A percentile compares a stretch with the other conserved stretches of the same genome.
Evolutionary conservation across 371 early-diverging fungal genomes (phyloP).

Genomic region (Apophysomyces elegans): DNA sequence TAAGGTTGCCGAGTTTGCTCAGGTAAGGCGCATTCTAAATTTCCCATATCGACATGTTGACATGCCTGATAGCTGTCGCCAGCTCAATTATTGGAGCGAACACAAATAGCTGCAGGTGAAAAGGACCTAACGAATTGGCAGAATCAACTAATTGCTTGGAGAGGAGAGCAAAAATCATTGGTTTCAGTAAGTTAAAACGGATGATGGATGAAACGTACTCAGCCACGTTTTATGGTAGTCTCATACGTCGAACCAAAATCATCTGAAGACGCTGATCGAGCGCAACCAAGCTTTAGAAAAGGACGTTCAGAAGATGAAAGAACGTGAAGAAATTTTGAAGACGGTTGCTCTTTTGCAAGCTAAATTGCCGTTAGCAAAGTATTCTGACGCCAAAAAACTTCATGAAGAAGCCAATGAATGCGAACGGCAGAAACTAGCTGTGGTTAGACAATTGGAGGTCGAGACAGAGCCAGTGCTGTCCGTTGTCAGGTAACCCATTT

Average conservation of each 20-base stretch:
- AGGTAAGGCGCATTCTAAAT: constrained; percentile 39
- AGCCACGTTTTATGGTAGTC: constrained; percentile 27
- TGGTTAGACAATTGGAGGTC: constrained; percentile 39
- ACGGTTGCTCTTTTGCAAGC: constrained; percentile 43
- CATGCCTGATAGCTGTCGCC: constrained; percentile 67
- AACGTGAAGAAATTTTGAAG: constrained; percentile 64
- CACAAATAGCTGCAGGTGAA: constrained; percentile 85
- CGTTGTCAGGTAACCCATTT: constrained; percentile 30
- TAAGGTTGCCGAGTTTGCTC: constrained; percentile 90
- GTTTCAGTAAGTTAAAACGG: constrained; percentile 38
- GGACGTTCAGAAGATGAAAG: constrained; percentile 76
- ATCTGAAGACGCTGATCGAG: constrained; percentile 57
- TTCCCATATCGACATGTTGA: not conserved
- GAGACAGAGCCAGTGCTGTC: constrained; percentile 48
- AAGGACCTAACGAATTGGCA: constrained; percentile 69
- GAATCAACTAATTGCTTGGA: constrained; percentile 62
- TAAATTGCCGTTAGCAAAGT: constrained; percentile 66
- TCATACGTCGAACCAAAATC: constrained; percentile 58
- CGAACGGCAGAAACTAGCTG: constrained; percentile 32
- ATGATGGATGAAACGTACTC: not conserved
- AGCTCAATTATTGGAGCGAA: constrained; percentile 76
- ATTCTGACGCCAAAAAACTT: constrained; percentile 61
- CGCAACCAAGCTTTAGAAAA: constrained; percentile 67
- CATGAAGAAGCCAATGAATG: constrained; percentile 57
- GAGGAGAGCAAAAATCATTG: constrained; percentile 64